Base-by-base conservation (phyloP, 2,329 filamentous ascomycete genomes). In the Fusarium austroafricanum region DNA sequence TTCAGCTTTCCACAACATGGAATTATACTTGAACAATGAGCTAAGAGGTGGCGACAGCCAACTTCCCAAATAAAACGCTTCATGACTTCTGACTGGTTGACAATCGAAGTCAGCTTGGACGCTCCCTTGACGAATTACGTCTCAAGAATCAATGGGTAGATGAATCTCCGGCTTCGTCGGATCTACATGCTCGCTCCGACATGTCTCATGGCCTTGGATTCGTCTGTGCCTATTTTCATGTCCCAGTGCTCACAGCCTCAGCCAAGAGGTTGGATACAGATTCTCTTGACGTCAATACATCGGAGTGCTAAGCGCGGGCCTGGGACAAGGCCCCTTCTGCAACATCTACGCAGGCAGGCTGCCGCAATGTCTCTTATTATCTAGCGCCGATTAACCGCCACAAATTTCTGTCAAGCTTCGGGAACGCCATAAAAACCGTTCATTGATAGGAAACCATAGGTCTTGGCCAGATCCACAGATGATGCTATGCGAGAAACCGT, bases 1-100 rank as follows among this genome's bases (percentile, higher is more conserved):
- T 67, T 70, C 67, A 63, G 55, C 61, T 47, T 44, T 26, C 62
- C 59, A 56, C 52, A 46, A n/a, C 40, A 43, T 53, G 55, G 53
- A 56, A 58, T 53, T 42, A 15, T 28, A 26, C 11, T 23, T 17
- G 26, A 61, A 55, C 21, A 21, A 33, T 26, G 18, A 40, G 46
- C 44, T 53, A 31, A 21, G 47, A 31, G 46, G 71, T 71, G 71
- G 68, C 71, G 42, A 71, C 42, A 53, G 18, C 33, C 43, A 18
- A 61, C 56, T 65, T 59, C 58, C 55, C 44, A 59, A 69, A 63
- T 10, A 56, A 67, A 63, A 60, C 12, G 54, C 37, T 65, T 44
- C 50, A 52, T 39, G 46, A 60, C 55, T 50, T 69, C 68, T 71
- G 35, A 74, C 64, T 74, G 72, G 72, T 54, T 38, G 35, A 54